Evolutionary conservation across 2,329 filamentous ascomycete species (phyloP).

Genomic region (Cordyceps fumosorosea): DNA sequence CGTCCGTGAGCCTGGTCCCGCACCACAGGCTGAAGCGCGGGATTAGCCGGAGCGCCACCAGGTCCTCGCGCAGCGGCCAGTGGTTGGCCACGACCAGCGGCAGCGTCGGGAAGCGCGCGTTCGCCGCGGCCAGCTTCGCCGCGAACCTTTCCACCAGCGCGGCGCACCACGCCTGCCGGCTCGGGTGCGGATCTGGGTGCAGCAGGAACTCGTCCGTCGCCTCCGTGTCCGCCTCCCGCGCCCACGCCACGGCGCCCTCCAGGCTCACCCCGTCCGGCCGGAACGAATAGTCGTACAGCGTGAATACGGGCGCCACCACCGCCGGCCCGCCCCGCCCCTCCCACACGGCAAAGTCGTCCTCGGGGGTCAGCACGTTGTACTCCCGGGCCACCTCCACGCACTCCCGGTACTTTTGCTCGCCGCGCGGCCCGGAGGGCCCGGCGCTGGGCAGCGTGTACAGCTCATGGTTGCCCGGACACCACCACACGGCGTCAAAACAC

Average conservation of each 20-base stretch:
- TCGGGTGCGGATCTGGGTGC: slow-evolving; percentile 28
- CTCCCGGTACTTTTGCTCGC: slow-evolving; percentile 47
- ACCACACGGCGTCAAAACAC: slow-evolving; percentile 38
- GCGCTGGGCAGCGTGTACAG: slow-evolving; percentile 42
- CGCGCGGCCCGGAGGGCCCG: slow-evolving; percentile 27
- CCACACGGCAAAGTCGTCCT: slow-evolving; percentile 49
- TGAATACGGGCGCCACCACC: slow-evolving; percentile 50
- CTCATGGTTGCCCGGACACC: slow-evolving; percentile 53
- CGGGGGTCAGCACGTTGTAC: slow-evolving; percentile 47
- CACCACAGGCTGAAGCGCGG: slow-evolving; percentile 34
- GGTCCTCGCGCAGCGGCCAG: slow-evolving; percentile 31
- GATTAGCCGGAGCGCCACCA: slow-evolving; percentile 27
- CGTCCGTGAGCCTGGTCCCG: slow-evolving; percentile 28
- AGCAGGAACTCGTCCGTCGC: slow-evolving; percentile 33
- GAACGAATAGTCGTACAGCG: slow-evolving; percentile 55
- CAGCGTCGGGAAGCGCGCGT: slow-evolving; percentile 12
- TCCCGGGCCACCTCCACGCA: slow-evolving; percentile 46
- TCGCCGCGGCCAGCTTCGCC: slow-evolving; percentile 23
- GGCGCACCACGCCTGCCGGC: slow-evolving; percentile 29
- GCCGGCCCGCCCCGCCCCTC: slow-evolving; percentile 42
- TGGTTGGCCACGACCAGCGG: slow-evolving; percentile 30
- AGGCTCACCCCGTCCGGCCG: slow-evolving; percentile 37
- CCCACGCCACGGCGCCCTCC: slow-evolving; percentile 37
- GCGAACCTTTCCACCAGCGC: slow-evolving; percentile 23
- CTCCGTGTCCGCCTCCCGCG: slow-evolving; percentile 27